phyloP scores from a whole-genome alignment of 176 grass and related monocot genomes.

The Triticum urartu region DNA sequence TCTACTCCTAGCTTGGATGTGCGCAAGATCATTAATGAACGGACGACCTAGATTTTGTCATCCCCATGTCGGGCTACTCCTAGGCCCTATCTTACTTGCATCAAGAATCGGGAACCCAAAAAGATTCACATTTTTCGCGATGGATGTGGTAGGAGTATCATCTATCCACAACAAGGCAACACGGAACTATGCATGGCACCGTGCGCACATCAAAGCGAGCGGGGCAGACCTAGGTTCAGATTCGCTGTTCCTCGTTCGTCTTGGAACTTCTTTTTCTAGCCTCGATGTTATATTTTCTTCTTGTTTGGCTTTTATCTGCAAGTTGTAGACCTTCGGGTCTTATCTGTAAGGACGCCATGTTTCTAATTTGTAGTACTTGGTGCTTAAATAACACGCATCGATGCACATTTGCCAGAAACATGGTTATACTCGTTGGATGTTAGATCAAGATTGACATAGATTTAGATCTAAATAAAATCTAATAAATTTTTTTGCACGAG shows the following conservation, averaged over 20 bases:
- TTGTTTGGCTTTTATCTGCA: too few species aligned
- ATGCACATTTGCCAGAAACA: too few species aligned
- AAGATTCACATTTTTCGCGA: background rate
- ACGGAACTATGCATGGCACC: background rate
- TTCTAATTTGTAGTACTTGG: too few species aligned
- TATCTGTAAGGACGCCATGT: too few species aligned
- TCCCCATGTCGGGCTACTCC: constrained; percentile 3
- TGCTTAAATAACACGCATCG: too few species aligned
- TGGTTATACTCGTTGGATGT: too few species aligned
- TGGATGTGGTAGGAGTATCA: background rate
- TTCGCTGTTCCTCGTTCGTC: background rate
- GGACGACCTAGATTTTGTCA: constrained; percentile 19
- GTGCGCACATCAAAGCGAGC: background rate
- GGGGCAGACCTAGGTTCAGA: background rate
- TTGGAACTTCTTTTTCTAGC: background rate
- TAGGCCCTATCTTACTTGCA: background rate
- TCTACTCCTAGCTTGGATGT: background rate
- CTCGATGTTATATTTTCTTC: too few species aligned
- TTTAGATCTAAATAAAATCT: too few species aligned
- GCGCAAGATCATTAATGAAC: constrained; percentile 14
- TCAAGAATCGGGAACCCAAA: background rate
- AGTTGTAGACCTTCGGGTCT: too few species aligned
- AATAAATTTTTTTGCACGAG: background rate
- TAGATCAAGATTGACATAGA: too few species aligned
- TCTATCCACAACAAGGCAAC: background rate